A percentile compares a stretch with the other conserved stretches of the same genome.
These are phyloP conservation scores for Annulohypoxylon nitens DNA, from an alignment of 495 filamentous ascomycete species.

Conservation along the genomic window DNA sequence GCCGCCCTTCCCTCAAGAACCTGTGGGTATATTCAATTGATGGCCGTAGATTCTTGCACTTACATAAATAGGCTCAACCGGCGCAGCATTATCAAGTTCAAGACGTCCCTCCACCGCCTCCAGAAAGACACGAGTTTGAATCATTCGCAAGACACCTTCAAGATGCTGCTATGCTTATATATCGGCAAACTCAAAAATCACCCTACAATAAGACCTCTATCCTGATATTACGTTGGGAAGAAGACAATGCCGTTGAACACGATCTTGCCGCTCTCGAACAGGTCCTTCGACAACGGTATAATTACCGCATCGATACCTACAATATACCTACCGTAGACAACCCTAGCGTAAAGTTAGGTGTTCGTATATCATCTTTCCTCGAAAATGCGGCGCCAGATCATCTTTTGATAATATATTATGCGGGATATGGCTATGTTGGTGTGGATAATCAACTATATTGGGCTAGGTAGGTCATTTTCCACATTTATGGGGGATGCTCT, in stretches of 20 bases:
- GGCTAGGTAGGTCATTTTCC: constrained; percentile 64
- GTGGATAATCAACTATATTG: constrained; percentile 67
- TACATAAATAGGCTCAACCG: constrained; percentile 40
- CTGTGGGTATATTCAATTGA: constrained; percentile 49
- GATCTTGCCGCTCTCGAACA: constrained; percentile 63
- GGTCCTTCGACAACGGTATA: constrained; percentile 66
- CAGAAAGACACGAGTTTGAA: constrained; percentile 68
- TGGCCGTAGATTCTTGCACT: constrained; percentile 32
- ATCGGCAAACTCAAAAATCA: constrained; percentile 64
- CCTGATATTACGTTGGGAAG: constrained; percentile 68
- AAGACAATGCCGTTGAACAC: constrained; percentile 62
- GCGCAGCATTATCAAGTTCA: constrained; percentile 43
- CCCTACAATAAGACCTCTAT: constrained; percentile 66
- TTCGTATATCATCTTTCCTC: constrained; percentile 64
- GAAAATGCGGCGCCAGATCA: constrained; percentile 66
- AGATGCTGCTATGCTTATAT: constrained; percentile 68
- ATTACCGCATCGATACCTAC: constrained; percentile 66
- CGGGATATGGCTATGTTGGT: constrained; percentile 64
- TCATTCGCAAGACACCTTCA: constrained; percentile 69
- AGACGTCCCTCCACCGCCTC: constrained; percentile 47
- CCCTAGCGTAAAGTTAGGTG: constrained; percentile 65
- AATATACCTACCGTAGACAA: constrained; percentile 64
- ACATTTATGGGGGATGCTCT: constrained; percentile 34
- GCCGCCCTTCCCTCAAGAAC: constrained; percentile 47
- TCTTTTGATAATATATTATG: constrained; percentile 69